A percentile compares a stretch with the other conserved stretches of the same genome.
Conservation (phyloP, 2,329 filamentous ascomycete species). For the Neopestalotiopsis clavispora region DNA sequence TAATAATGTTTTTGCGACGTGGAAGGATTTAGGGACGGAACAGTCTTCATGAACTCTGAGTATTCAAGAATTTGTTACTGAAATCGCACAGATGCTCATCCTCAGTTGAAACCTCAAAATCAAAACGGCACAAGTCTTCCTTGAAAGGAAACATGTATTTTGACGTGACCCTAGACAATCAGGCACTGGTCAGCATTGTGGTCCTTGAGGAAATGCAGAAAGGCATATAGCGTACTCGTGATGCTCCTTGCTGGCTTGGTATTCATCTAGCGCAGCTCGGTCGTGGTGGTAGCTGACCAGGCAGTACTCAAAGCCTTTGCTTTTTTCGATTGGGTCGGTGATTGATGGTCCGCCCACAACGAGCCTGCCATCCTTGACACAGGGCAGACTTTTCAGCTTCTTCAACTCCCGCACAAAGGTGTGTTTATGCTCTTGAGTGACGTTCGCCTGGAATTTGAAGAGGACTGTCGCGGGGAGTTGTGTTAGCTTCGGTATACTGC, state of each 20-base stretch:
- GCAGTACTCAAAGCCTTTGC: slow-evolving; percentile 57
- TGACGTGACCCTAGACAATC: slow-evolving; percentile 49
- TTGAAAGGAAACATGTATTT: slow-evolving; percentile 57
- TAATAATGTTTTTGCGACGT: too few species aligned
- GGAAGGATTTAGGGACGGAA: neutral
- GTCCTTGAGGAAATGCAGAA: neutral
- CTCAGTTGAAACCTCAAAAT: slow-evolving; percentile 47
- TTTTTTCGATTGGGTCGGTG: slow-evolving; percentile 55
- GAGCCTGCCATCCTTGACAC: slow-evolving; percentile 52
- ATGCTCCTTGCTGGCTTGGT: slow-evolving; percentile 58
- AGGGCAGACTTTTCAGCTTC: slow-evolving; percentile 50
- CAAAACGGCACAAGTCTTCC: slow-evolving; percentile 59
- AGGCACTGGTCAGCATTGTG: neutral
- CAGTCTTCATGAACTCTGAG: neutral
- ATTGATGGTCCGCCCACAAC: slow-evolving; percentile 58
- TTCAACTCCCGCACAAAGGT: slow-evolving; percentile 53
- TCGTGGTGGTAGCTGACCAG: slow-evolving; percentile 57
- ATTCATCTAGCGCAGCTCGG: slow-evolving; percentile 49
- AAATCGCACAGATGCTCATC: slow-evolving; percentile 12
- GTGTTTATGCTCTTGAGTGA: slow-evolving; percentile 45
- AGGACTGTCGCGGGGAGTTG: slow-evolving; percentile 41
- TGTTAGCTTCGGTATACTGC: neutral
- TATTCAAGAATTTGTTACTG: neutral
- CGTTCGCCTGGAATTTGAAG: slow-evolving; percentile 52
- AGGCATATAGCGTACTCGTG: slow-evolving; percentile 41